Percentiles rank a stretch among this genome's conserved stretches.
phyloP scores from a whole-genome alignment of 78 protist species.

The Goniomonas avonlea region DNA sequence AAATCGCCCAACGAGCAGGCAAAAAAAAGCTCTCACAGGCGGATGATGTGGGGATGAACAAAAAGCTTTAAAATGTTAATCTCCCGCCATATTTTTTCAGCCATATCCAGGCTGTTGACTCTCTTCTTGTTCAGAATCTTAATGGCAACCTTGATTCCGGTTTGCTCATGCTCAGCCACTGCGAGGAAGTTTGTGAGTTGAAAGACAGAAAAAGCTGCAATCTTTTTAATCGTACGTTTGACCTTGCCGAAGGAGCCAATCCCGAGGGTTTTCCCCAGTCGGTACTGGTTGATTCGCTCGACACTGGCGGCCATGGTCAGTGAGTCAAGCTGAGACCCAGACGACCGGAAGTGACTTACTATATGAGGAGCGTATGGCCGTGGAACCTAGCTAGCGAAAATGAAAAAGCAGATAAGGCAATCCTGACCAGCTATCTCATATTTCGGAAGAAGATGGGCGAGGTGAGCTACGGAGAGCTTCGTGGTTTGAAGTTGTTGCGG shows the following conservation, averaged over 20 bases:
- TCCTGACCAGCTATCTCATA: too few species aligned
- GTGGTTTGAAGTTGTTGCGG: too few species aligned
- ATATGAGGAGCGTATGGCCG: too few species aligned
- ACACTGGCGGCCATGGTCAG: too few species aligned
- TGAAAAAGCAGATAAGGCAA: too few species aligned
- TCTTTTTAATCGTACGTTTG: conserved; percentile 14
- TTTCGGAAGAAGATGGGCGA: too few species aligned
- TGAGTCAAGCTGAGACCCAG: too few species aligned
- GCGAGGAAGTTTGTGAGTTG: neutral
- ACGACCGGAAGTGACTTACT: too few species aligned
- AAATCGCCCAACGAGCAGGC: neutral
- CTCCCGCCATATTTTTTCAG: conserved; percentile 76
- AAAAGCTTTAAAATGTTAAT: conserved; percentile 88
- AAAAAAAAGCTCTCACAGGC: conserved; percentile 55
- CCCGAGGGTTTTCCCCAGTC: conserved; percentile 64
- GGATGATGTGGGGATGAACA: conserved; percentile 94
- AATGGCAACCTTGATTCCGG: conserved; percentile 86
- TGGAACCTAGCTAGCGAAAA: too few species aligned
- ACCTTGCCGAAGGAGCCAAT: conserved; percentile 80
- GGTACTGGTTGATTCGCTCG: conserved; percentile 69
- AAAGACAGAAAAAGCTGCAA: neutral
- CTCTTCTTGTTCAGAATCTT: conserved; percentile 87
- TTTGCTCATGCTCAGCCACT: conserved; percentile 69
- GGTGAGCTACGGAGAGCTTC: too few species aligned
- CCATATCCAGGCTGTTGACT: conserved; percentile 82